Evolutionary conservation across 805 yeast species (phyloP), one percentile per base, ranked within the genome.

Genomic region (Monosporozyma siamensis): DNA sequence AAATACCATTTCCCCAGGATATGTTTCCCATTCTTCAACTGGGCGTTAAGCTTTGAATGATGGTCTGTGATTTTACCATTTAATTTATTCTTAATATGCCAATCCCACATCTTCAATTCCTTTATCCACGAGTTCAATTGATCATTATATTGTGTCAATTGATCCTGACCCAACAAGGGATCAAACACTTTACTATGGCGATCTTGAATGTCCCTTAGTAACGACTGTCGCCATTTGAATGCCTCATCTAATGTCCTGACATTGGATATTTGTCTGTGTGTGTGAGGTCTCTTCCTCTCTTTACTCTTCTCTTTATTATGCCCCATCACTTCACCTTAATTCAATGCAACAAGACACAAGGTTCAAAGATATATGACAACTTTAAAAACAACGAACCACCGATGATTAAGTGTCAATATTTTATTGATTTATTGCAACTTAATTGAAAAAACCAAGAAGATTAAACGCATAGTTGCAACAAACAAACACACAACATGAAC

Each of bases 31-130:
- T 52, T 48, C 7, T 48, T 29, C 20, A 39, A 4, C 12, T 30
- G 23, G 39, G 39, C 44, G 29, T 40, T 43, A 30, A 43, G 49
- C 34, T 38, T 44, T n/a, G n/a, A n/a, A 30, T 42, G 26, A 6
- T 22, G n/a, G 18, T 12, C 10, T 7, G 4, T 49, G 24, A 15
- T 35, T 23, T 23, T 35, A 0, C 95, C 95, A 1, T 90, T 90
- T 1, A 87, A 64, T 18, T 47, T 48, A 8, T 74, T 70, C 41
- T 69, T 68, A 34, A 88, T 80, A 44, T 78, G 82, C 47, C 77
- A 65, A 48, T 88, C 95, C 95, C 95, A 89, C 0, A 81, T 76
- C 31, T 72, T 59, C 48, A 78, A 77, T 59, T 88, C 95, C 25
- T 71, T 67, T 60, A 81, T 66, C 10, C 83, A 63, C 42, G 72